These are phyloP conservation scores for Aureobasidium leucospermi DNA, from an alignment of 2,329 filamentous ascomycete genomes.

Conservation along the genomic window DNA sequence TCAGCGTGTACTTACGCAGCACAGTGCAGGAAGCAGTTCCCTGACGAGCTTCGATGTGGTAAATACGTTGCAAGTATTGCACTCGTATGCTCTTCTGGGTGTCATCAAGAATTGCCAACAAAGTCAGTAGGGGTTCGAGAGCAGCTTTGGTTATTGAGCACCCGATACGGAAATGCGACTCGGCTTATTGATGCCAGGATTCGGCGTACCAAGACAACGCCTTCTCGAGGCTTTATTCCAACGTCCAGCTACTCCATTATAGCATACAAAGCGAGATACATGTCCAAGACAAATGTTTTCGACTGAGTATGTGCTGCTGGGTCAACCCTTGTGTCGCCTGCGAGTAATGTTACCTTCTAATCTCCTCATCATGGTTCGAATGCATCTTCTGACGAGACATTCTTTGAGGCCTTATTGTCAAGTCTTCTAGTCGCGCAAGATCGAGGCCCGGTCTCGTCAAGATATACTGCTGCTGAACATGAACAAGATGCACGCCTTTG, in stretches of 20 bases:
- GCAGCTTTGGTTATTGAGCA: background rate
- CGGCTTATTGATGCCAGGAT: background rate
- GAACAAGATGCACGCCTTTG: background rate
- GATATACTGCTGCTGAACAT: background rate
- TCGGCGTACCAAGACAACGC: background rate
- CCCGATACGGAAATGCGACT: background rate
- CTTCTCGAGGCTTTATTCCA: background rate
- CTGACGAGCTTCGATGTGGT: too few species aligned
- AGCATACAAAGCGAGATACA: background rate
- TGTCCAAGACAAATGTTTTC: background rate
- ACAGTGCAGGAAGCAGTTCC: too few species aligned
- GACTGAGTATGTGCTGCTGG: background rate
- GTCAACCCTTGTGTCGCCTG: background rate
- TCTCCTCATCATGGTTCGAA: background rate
- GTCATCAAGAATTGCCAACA: too few species aligned
- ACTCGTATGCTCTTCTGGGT: too few species aligned
- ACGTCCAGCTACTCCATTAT: background rate
- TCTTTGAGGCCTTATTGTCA: constrained; percentile 1
- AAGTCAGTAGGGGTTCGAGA: too few species aligned
- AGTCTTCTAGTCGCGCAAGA: background rate
- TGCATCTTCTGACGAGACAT: background rate
- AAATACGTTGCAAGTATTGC: too few species aligned
- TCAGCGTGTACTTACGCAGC: too few species aligned
- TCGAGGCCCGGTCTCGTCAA: background rate
- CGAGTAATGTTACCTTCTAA: constrained; percentile 3